Base-by-base conservation (phyloP, 129 eudicot species). In the Oenanthe sinensis region DNA sequence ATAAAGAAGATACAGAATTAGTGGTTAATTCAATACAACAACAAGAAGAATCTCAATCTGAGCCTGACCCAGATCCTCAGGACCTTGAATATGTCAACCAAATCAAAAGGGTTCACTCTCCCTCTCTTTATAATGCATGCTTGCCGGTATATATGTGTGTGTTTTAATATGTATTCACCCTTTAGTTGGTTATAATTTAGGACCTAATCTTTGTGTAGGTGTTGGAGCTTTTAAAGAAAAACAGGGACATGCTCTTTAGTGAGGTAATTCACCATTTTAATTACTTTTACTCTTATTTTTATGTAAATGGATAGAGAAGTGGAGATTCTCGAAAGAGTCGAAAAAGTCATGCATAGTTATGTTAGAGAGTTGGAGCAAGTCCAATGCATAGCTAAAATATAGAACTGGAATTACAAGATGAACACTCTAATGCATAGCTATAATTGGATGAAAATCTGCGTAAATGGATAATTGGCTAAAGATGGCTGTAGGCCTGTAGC, bases 231-330 rank as follows among this genome's bases (percentile, higher is more conserved):
- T 87, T 94, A 20, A 91, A 84, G 93, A 91, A 85, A 60, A 94
- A 91, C 81, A 91, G 98, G 77, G 97, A 94, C 86, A 91, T 94
- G 98, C 76, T 85, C 16, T 94, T 91, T 78, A 85, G 92, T 67
- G 97, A 94, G 98, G 98, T 93, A 76, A 80, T 75, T 81, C n/a
- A 40, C 49, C 48, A 11, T 43, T 72, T 4, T 33, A 16, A 5
- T 71, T 54, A 1, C 33, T 14, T 10, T 43, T 47, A 42, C 15
- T 73, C 37, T 11, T 43, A 13, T 22, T 73, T 45, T 24, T 6
- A 6, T 43, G n/a, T 26, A 67, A 67, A 9, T 67, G 43, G 8
- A 30, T 67, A n/a, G 6, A n/a, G 15, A 24, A 8, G 65, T 7
- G 24, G 60, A 52, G 28, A 8, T 7, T 55, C 28, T 22, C 1